Percentiles rank a stretch among this genome's conserved stretches.
phyloP scores from a whole-genome alignment of 2,329 filamentous ascomycete species.

The Aspergillus luchuensis region DNA sequence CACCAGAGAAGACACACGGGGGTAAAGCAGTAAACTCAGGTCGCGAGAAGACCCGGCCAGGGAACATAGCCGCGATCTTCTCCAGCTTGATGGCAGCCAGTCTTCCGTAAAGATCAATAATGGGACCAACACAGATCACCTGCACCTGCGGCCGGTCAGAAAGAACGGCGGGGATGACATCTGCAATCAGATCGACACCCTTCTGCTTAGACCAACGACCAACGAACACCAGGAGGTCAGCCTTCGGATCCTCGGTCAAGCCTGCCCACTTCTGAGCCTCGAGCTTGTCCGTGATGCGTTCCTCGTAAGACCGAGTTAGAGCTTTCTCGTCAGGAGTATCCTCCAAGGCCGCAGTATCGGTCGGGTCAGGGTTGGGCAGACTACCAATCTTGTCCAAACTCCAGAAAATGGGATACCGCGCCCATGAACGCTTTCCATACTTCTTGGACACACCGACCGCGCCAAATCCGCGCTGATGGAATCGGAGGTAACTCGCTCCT shows the following conservation, averaged over 20 bases:
- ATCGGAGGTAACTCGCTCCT: conserved; percentile 63
- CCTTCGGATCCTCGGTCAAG: conserved; percentile 60
- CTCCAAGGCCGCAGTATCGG: conserved; percentile 42
- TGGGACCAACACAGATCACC: conserved; percentile 63
- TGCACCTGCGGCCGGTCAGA: conserved; percentile 62
- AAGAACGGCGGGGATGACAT: conserved; percentile 65
- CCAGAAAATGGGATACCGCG: conserved; percentile 70
- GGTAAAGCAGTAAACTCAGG: conserved; percentile 67
- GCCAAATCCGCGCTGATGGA: conserved; percentile 67
- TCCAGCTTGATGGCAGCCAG: conserved; percentile 66
- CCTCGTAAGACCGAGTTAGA: conserved; percentile 48
- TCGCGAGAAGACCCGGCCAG: conserved; percentile 65
- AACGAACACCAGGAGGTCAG: conserved; percentile 67
- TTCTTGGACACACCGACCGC: conserved; percentile 68
- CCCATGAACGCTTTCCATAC: conserved; percentile 66
- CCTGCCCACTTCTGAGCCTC: conserved; percentile 70
- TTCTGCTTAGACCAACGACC: conserved; percentile 70
- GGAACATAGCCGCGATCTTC: conserved; percentile 65
- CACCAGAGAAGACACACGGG: conserved; percentile 66
- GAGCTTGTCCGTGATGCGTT: conserved; percentile 55
- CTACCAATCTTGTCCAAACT: conserved; percentile 62
- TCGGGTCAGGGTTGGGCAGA: conserved; percentile 66
- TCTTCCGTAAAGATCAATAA: conserved; percentile 67
- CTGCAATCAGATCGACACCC: conserved; percentile 67
- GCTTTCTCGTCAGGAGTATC: conserved; percentile 60